phyloP scores from a whole-genome alignment of 1,139 yeast genomes.

The Saccharomyces uvarum region DNA sequence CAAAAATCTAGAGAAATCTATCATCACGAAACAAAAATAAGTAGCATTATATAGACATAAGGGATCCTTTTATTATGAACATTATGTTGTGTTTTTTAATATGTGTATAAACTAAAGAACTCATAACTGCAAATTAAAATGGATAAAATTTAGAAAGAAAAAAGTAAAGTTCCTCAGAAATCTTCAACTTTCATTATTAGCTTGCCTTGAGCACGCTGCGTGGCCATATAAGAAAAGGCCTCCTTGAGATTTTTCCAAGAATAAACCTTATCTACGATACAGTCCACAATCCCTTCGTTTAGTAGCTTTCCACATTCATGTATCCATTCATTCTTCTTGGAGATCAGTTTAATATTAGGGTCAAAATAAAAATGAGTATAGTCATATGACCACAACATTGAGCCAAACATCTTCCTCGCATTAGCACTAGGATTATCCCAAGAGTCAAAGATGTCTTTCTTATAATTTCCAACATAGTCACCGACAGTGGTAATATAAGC shows the following conservation, averaged over 20 bases:
- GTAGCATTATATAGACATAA: conserved; percentile 7
- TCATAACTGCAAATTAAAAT: neutral
- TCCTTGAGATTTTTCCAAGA: conserved; percentile 44
- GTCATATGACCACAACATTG: conserved; percentile 31
- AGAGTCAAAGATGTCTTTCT: conserved; percentile 31
- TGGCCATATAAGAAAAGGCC: conserved; percentile 45
- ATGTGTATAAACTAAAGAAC: neutral
- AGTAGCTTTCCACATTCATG: conserved; percentile 36
- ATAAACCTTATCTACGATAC: conserved; percentile 47
- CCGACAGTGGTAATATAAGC: conserved; percentile 52
- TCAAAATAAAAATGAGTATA: conserved; percentile 33
- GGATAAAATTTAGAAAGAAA: neutral
- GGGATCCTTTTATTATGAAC: conserved; percentile 1
- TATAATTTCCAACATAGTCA: conserved; percentile 37
- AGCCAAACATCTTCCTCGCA: conserved; percentile 35
- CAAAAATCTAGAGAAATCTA: neutral
- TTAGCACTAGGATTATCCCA: conserved; percentile 35
- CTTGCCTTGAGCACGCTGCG: conserved; percentile 57
- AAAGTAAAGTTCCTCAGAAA: conserved; percentile 19
- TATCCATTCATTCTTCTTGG: conserved; percentile 31
- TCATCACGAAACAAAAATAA: conserved; percentile 2
- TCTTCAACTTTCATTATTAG: conserved; percentile 40
- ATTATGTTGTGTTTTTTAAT: neutral
- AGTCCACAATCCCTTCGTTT: conserved; percentile 36
- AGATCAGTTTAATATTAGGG: conserved; percentile 23